Evolutionary conservation across 192 early-diverging fungal species (phyloP).

Genomic region (Podila clonocystis): DNA sequence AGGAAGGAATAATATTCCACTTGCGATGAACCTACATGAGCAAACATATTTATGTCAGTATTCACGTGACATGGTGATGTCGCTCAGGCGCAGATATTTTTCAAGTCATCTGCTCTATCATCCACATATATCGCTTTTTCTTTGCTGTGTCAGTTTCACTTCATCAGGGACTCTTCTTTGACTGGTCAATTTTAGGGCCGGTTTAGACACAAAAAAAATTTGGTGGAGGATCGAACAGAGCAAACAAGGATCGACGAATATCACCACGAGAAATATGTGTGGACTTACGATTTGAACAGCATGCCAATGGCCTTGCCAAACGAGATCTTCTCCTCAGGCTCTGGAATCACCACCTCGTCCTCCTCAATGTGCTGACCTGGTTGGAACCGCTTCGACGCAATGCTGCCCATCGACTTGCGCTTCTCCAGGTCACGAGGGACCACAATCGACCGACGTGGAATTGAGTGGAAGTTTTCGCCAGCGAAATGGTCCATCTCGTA

Average conservation of each 20-base stretch:
- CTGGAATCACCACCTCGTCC: conserved; percentile 34
- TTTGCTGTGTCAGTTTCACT: neutral
- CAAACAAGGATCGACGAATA: too few species aligned
- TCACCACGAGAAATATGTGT: neutral
- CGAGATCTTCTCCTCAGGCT: conserved; percentile 38
- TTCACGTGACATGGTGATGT: too few species aligned
- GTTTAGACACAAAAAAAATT: too few species aligned
- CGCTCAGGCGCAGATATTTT: too few species aligned
- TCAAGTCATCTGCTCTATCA: too few species aligned
- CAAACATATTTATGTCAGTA: too few species aligned
- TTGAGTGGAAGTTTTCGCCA: conserved; percentile 53
- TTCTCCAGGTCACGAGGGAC: conserved; percentile 36
- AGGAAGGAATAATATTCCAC: conserved; percentile 81
- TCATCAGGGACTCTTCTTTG: neutral
- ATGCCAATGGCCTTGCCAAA: conserved; percentile 56
- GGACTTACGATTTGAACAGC: conserved; percentile 63
- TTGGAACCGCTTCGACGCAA: conserved; percentile 8
- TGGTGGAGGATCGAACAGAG: too few species aligned
- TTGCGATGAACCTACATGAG: conserved; percentile 76
- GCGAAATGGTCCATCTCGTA: conserved; percentile 59
- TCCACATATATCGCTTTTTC: neutral
- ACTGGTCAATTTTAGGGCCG: too few species aligned
- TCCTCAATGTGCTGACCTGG: conserved; percentile 15
- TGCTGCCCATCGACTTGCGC: conserved; percentile 9
- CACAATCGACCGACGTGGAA: conserved; percentile 22